A percentile compares a stretch with the other conserved stretches of the same genome.
Conservation (phyloP, 1,284 basidiomycete genomes). For the Takashimella tepidaria region DNA sequence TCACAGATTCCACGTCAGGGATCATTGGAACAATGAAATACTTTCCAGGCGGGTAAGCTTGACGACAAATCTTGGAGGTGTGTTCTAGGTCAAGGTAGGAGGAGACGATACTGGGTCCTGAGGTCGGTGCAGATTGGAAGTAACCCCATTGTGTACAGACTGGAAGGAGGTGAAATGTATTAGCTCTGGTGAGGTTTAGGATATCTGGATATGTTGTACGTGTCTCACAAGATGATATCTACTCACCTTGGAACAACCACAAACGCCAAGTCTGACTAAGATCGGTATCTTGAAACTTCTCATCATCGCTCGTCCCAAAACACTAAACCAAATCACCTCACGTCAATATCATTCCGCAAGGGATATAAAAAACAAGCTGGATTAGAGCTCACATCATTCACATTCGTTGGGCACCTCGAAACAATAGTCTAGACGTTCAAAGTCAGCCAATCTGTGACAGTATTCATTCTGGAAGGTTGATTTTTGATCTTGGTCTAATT, state of each 20-base stretch:
- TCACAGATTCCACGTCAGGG: constrained; percentile 76
- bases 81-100: constrained; percentile 69
- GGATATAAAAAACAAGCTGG: no score
- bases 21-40: constrained; percentile 63
- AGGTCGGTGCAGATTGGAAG: constrained; percentile 53
- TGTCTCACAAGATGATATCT: no score
- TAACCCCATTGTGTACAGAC: constrained; percentile 91
- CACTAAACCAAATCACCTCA: constrained; percentile 58
- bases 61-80: constrained; percentile 71
- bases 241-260: constrained; percentile 72
- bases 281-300: constrained; percentile 59
- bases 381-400: constrained; percentile 59
- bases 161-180: constrained; percentile 6
- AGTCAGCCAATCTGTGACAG: no score
- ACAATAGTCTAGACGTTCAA: constrained; percentile 56
- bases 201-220: no score
- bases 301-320: constrained; percentile 73
- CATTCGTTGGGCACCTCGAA: constrained; percentile 54
- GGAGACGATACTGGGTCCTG: constrained; percentile 38
- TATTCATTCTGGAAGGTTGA: no score
- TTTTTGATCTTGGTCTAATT: background rate
- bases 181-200: no score
- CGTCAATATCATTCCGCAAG: no score
- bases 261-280: constrained; percentile 71
- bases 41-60: constrained; percentile 75